Conservation (phyloP, 2,329 filamentous ascomycete species). For the Neonectria faginata region DNA sequence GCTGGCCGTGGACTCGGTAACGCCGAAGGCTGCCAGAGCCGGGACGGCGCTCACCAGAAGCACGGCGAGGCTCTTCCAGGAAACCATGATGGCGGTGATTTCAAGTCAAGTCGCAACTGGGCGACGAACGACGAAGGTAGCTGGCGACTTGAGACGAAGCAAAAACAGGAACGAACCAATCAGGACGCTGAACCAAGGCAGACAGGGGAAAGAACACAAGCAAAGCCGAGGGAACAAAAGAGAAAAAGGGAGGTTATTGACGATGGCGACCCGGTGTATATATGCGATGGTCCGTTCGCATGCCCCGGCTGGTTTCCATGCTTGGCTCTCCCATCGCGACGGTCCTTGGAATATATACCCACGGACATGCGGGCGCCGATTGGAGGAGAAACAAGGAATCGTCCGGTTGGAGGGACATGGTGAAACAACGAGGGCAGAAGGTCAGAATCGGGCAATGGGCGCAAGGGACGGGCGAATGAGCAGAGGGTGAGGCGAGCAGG, state of each 20-base stretch:
- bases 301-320: not conserved
- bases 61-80: constrained; percentile 42
- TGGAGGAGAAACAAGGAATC: constrained; percentile 43
- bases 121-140: not conserved
- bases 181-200: not conserved
- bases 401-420: constrained; percentile 27
- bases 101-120: not conserved
- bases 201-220: constrained; percentile 3
- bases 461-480: not conserved
- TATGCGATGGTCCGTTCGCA: not conserved
- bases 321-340: constrained; percentile 17
- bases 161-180: not conserved
- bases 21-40: constrained; percentile 56
- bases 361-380: constrained; percentile 26
- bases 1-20: constrained; percentile 54
- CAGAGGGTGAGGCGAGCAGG: not conserved
- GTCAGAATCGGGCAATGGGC: constrained; percentile 5
- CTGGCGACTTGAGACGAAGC: not conserved
- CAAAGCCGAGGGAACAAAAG: constrained; percentile 1
- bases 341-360: constrained; percentile 29
- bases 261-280: constrained; percentile 27
- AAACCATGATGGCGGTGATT: constrained; percentile 35
- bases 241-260: constrained; percentile 1
- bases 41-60: constrained; percentile 44
- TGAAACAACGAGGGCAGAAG: constrained; percentile 35